Base-by-base conservation (phyloP, 2,329 filamentous ascomycete species). In the Trichoderma brevicompactum region DNA sequence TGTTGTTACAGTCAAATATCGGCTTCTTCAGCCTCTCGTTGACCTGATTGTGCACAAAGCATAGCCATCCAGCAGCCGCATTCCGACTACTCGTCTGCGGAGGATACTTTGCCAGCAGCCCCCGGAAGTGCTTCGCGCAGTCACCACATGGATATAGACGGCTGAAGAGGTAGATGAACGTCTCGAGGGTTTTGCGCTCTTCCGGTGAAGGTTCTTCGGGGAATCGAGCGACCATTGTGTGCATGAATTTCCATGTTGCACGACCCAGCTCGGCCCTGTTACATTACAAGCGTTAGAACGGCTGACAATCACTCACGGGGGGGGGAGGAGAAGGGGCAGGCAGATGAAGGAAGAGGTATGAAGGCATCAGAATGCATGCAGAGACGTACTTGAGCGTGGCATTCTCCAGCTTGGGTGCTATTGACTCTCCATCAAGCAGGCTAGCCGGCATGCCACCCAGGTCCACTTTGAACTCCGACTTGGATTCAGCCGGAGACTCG, bases 381-480 rank as follows among this genome's bases (percentile, higher is more conserved):
- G 56, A 46, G 41, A 73, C 82, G 56, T 80, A 90, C 88, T 94
- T 95, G 62, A 87, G 81, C 7, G 92, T 95, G 67, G 89, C 91
- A 78, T 95, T 95, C 73, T 91, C 92, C 61, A 95, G 81, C 78
- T 92, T 93, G 1, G 91, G 89, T 58, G 91, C 91, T 72, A 93
- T 94, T 3, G 88, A 89, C 64, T 87, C 87, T 64, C 90, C 91
- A 17, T 83, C 82, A 23, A 92, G 80, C 17, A 89, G 77, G 49
- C 77, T 77, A 32, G 79, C 76, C 1, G 85, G 78, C 34, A 86
- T 70, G 36, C 74, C 70, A 41, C 75, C 75, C 36, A 86, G 71
- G 61, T 81, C 81, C 23, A 81, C 69, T 17, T 66, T 65, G 69
- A 78, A 78, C 40, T 72, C 69, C 17, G 72, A 67, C 65, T 70